Base-by-base conservation (phyloP, 371 early-diverging fungal genomes). In the Syncephalastrum monosporum region DNA sequence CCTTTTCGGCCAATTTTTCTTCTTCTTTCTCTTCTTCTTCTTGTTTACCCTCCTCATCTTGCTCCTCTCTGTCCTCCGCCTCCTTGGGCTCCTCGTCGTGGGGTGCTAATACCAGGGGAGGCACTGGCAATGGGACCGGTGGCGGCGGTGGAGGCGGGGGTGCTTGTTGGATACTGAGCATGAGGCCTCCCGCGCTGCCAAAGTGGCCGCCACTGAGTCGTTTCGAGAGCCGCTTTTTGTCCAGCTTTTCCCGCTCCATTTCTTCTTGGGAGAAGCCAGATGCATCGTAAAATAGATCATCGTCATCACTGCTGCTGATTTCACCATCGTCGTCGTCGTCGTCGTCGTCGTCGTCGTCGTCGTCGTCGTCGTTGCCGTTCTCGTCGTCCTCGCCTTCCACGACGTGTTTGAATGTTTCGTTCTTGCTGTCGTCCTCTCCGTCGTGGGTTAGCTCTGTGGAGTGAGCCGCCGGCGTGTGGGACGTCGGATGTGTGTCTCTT, bases 111-210 rank as follows among this genome's bases (percentile, higher is more conserved):
- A 38, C 16, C 27, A 24, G 17, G 29, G 56, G 10, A 14, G 57
- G 49, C n/a, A 56, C 14, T n/a, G 56, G 33, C 23, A 21, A 1
- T 21, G 21, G 57, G 57, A 21, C 21, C 17, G 49, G 41, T 5
- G 57, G 57, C 5, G 57, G 57, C 12, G 57, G 57, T 10, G 57
- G 57, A 15, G 49, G 41, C 12, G 57, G 57, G 10, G 57, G 57
- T n/a, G 57, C 49, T n/a, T 46, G 27, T 15, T 61, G 59, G 2
- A 72, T 73, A 38, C 79, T 78, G 21, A 71, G 42, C 49, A 78
- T 57, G 16, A 78, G 44, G 19, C 79, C 79, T 8, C 79, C 79
- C 3, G 79, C 79, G 48, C 75, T 75, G 7, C 79, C 79, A 56
- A 58, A 78, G 53, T 78, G 79, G 3, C 75, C 75, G 3, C 75